Conservation (phyloP, 1,284 basidiomycete genomes). For the Malassezia psittaci region DNA sequence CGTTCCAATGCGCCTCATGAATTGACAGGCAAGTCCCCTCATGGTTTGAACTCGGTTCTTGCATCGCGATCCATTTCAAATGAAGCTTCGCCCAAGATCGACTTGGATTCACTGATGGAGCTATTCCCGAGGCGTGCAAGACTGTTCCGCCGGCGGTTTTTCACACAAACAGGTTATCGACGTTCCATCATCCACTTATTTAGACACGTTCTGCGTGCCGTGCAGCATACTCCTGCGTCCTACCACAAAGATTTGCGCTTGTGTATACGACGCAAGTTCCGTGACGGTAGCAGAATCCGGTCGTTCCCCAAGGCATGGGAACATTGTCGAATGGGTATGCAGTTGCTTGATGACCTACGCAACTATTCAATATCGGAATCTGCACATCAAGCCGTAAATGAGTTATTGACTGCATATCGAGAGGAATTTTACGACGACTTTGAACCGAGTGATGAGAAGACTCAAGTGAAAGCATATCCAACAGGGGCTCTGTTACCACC, state of each 20-base stretch:
- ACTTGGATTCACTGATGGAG: not conserved
- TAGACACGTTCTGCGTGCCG: conserved; percentile 23
- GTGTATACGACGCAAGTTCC: not conserved
- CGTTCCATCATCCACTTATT: conserved; percentile 22
- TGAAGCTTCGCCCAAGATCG: no score
- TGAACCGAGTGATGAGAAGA: no score
- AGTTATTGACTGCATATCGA: not conserved
- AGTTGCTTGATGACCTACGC: not conserved
- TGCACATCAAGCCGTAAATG: not conserved
- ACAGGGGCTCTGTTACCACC: conserved; percentile 37
- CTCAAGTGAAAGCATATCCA: no score
- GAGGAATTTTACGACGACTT: no score
- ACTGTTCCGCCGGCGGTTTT: conserved; percentile 20
- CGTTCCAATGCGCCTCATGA: no score
- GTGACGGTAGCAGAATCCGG: not conserved
- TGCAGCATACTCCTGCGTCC: not conserved
- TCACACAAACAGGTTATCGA: conserved; percentile 18
- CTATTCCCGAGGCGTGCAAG: conserved; percentile 10
- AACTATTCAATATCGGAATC: not conserved
- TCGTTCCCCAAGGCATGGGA: not conserved
- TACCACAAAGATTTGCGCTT: not conserved
- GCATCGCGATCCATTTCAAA: not conserved
- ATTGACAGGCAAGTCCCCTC: no score
- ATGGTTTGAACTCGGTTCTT: not conserved
- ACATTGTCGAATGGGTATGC: not conserved